Conservation (phyloP, 495 filamentous ascomycete species). For the Lasiosphaeriaceae sp. region DNA sequence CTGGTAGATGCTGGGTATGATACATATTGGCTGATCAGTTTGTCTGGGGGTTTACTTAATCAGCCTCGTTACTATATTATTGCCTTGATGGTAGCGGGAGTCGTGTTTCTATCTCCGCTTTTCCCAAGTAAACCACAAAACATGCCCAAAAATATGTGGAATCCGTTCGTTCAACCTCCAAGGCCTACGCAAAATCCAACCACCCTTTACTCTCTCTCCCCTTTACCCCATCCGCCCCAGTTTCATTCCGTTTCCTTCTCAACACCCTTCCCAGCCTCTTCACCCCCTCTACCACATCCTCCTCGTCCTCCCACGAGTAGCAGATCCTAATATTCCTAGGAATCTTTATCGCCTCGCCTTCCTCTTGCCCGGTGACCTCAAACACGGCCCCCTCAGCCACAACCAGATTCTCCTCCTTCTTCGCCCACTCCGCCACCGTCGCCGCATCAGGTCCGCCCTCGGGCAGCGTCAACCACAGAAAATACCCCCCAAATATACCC, state of each 20-base stretch:
- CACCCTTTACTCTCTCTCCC: no score
- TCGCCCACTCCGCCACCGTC: conserved; percentile 52
- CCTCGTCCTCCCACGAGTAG: conserved; percentile 71
- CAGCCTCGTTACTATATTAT: no score
- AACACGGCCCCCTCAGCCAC: conserved; percentile 64
- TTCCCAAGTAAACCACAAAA: no score
- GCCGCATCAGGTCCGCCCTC: conserved; percentile 38
- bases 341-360: conserved; percentile 41
- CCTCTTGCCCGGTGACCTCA: conserved; percentile 57
- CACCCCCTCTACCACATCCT: conserved; percentile 65
- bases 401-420: conserved; percentile 55
- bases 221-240: background rate
- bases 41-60: no score
- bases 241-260: conserved; percentile 4
- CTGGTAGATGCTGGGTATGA: no score
- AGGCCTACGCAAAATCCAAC: no score
- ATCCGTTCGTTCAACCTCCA: no score
- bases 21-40: no score
- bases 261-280: conserved; percentile 54
- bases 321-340: conserved; percentile 58
- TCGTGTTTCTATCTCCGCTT: no score
- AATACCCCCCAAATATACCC: conserved; percentile 66
- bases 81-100: no score
- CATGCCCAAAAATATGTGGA: no score
- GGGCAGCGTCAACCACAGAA: conserved; percentile 72